Conservation (phyloP, 1,284 basidiomycete genomes). For the Blastosporella zonata region DNA sequence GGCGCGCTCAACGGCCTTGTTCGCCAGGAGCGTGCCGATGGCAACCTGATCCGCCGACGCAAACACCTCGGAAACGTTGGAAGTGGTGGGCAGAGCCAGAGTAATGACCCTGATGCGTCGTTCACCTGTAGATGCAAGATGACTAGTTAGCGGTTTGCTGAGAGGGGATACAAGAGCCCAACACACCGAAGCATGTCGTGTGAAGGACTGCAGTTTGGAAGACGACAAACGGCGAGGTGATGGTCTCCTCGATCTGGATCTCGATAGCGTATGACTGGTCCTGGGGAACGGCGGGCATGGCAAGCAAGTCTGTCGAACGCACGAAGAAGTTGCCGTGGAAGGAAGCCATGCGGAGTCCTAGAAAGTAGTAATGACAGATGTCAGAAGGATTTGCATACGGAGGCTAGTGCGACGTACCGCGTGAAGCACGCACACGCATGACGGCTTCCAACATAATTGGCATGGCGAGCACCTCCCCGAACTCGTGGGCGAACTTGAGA, state of each 20-base stretch:
- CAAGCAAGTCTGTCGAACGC: slow-evolving; percentile 94
- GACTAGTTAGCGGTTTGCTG: background rate
- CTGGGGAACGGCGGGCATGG: slow-evolving; percentile 94
- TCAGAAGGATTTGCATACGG: background rate
- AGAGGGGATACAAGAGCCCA: background rate
- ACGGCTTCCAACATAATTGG: slow-evolving; percentile 97
- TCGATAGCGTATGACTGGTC: slow-evolving; percentile 98
- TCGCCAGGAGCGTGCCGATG: slow-evolving; percentile 85
- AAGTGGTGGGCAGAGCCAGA: slow-evolving; percentile 89
- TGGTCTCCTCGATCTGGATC: slow-evolving; percentile 94
- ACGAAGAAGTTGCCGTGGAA: slow-evolving; percentile 99
- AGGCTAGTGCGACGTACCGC: slow-evolving; percentile 48
- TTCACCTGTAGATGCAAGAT: slow-evolving; percentile 54
- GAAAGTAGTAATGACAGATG: slow-evolving; percentile 2
- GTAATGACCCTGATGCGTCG: slow-evolving; percentile 96
- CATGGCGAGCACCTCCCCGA: slow-evolving; percentile 89
- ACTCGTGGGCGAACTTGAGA: slow-evolving; percentile 97
- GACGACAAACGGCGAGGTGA: slow-evolving; percentile 91
- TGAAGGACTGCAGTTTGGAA: slow-evolving; percentile 96
- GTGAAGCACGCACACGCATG: slow-evolving; percentile 93
- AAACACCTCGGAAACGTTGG: slow-evolving; percentile 91
- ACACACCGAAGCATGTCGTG: slow-evolving; percentile 88
- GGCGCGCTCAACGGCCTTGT: slow-evolving; percentile 95
- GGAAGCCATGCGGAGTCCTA: slow-evolving; percentile 91
- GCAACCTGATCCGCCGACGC: slow-evolving; percentile 95